These are phyloP conservation scores for Dacryopinax spathularia DNA, from an alignment of 768 basidiomycete species.

Conservation along the genomic window DNA sequence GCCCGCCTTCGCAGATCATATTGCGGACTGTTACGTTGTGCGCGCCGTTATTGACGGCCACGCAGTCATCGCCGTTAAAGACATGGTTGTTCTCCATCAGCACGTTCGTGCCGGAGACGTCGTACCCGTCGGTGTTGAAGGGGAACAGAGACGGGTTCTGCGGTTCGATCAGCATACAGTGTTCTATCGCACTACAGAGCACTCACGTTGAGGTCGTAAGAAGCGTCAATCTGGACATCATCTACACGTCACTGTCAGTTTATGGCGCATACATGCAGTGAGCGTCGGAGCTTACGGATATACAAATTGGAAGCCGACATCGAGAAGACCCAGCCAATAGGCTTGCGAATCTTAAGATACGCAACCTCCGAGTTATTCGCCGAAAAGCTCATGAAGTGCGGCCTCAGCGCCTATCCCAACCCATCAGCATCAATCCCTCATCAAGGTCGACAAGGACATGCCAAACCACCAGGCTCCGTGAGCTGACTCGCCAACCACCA, in stretches of 20 bases:
- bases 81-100: conserved; percentile 46
- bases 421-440: neutral
- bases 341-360: neutral
- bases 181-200: conserved; percentile 37
- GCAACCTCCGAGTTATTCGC: neutral
- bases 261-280: neutral
- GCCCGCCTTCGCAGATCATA: conserved; percentile 11
- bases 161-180: conserved; percentile 40
- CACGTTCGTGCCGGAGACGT: conserved; percentile 41
- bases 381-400: neutral
- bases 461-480: conserved; percentile 33
- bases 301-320: neutral
- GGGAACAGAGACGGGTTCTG: conserved; percentile 2
- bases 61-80: conserved; percentile 47
- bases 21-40: conserved; percentile 35
- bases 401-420: neutral
- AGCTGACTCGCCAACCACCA: neutral
- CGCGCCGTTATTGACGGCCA: conserved; percentile 43
- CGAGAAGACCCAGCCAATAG: neutral
- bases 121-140: conserved; percentile 31
- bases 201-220: conserved; percentile 36
- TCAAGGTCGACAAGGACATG: neutral
- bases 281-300: neutral
- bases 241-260: neutral
- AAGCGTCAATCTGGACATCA: conserved; percentile 35